These are phyloP conservation scores for Corylus heterophylla DNA, from an alignment of 306 rosid species.

Conservation along the genomic window DNA sequence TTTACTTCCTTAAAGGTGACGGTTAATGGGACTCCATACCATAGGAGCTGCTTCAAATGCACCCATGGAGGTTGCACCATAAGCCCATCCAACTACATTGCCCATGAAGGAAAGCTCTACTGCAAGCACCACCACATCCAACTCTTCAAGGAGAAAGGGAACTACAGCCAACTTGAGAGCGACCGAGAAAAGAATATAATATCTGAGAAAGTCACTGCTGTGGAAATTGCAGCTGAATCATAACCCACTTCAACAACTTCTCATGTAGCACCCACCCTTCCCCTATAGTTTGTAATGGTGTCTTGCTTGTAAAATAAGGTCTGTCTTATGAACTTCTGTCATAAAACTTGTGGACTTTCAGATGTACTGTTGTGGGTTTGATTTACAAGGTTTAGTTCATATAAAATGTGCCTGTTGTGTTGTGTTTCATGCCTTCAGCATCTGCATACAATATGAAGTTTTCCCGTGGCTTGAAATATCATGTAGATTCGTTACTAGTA, in stretches of 20 bases:
- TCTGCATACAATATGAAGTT: conserved; percentile 5
- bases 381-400: neutral
- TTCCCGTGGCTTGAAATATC: neutral
- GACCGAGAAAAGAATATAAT: conserved; percentile 20
- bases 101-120: conserved; percentile 76
- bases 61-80: conserved; percentile 73
- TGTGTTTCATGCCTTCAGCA: neutral
- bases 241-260: conserved; percentile 13
- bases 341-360: neutral
- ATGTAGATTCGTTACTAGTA: neutral
- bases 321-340: neutral
- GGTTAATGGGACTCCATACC: conserved; percentile 58
- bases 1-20: conserved; percentile 43
- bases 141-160: conserved; percentile 76
- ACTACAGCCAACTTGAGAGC: conserved; percentile 71
- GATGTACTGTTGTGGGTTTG: conserved; percentile 3
- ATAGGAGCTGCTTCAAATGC: conserved; percentile 76
- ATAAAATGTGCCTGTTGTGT: neutral
- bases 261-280: conserved; percentile 10
- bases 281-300: neutral
- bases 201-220: conserved; percentile 20
- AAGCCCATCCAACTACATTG: conserved; percentile 63
- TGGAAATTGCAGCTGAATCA: conserved; percentile 31
- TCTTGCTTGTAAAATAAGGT: conserved; percentile 14
- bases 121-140: conserved; percentile 90